phyloP scores from a whole-genome alignment of 805 yeast genomes.

The Candida arabinofermentans region DNA sequence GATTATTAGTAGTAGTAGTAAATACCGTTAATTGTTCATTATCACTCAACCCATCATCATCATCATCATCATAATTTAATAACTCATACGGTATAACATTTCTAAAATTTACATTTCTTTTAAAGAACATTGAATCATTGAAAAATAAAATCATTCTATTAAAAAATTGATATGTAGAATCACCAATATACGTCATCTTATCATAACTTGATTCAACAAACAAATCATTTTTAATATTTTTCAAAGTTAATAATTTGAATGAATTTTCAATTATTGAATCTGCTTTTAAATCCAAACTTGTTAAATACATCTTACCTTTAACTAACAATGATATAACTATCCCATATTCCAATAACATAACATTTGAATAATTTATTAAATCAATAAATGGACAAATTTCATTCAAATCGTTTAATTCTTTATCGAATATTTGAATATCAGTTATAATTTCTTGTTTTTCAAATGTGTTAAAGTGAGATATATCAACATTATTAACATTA shows the following conservation, averaged over 20 bases:
- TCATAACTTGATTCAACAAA: neutral
- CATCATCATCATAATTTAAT: too few relatives aligned
- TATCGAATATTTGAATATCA: conserved; percentile 2
- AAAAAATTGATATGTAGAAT: neutral
- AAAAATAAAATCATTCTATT: neutral
- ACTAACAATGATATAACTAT: conserved; percentile 8
- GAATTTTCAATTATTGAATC: conserved; percentile 2
- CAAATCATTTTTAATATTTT: neutral
- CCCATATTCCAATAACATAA: neutral
- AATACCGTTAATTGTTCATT: too few relatives aligned
- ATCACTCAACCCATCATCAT: too few relatives aligned
- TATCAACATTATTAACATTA: neutral
- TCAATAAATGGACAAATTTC: neutral
- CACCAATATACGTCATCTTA: neutral
- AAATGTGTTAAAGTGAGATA: neutral
- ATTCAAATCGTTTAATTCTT: neutral
- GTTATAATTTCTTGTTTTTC: neutral
- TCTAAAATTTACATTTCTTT: too few relatives aligned
- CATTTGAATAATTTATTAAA: neutral
- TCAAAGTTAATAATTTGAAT: conserved; percentile 1
- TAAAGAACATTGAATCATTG: neutral
- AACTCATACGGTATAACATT: too few relatives aligned
- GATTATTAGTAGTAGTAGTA: too few relatives aligned
- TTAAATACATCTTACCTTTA: conserved; percentile 7
- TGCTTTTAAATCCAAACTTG: conserved; percentile 7